phyloP scores from a whole-genome alignment of 805 yeast species.

The Torulaspora franciscae region DNA sequence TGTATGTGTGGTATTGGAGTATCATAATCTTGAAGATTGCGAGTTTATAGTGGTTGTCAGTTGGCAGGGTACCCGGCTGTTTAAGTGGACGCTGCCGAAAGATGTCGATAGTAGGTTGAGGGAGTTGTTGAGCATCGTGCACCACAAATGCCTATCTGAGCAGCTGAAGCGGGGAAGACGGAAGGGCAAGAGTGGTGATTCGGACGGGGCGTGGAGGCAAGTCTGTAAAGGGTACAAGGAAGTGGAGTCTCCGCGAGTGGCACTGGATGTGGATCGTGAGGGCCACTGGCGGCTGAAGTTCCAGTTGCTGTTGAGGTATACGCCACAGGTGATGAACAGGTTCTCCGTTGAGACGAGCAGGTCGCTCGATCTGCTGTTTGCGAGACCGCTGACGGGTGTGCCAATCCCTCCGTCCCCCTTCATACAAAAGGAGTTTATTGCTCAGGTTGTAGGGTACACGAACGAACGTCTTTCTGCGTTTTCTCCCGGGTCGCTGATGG shows the following conservation, averaged over 20 bases:
- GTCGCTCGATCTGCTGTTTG: conserved; percentile 23
- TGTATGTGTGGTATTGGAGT: not conserved
- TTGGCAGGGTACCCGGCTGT: not conserved
- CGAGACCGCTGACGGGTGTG: conserved; percentile 2
- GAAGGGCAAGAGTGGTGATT: not conserved
- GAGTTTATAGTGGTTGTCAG: conserved; percentile 1
- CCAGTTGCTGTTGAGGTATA: conserved; percentile 7
- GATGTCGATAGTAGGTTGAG: not conserved
- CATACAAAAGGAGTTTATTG: conserved; percentile 27
- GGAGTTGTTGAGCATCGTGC: conserved; percentile 6
- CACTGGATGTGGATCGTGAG: conserved; percentile 1
- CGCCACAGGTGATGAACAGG: conserved; percentile 21
- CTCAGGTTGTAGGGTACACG: conserved; percentile 25
- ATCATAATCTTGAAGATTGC: not conserved
- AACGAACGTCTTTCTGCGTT: conserved; percentile 8
- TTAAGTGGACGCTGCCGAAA: not conserved
- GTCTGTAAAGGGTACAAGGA: conserved; percentile 11
- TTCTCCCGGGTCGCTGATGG: not conserved
- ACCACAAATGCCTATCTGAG: conserved; percentile 9
- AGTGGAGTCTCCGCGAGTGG: conserved; percentile 6
- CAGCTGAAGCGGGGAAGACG: conserved; percentile 3
- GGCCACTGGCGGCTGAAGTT: conserved; percentile 12
- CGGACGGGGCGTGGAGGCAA: conserved; percentile 5
- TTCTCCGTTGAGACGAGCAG: conserved; percentile 24
- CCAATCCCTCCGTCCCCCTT: conserved; percentile 11